A percentile compares a stretch with the other conserved stretches of the same genome.
phyloP scores from a whole-genome alignment of 805 yeast genomes.

The Candida andamanensis region DNA sequence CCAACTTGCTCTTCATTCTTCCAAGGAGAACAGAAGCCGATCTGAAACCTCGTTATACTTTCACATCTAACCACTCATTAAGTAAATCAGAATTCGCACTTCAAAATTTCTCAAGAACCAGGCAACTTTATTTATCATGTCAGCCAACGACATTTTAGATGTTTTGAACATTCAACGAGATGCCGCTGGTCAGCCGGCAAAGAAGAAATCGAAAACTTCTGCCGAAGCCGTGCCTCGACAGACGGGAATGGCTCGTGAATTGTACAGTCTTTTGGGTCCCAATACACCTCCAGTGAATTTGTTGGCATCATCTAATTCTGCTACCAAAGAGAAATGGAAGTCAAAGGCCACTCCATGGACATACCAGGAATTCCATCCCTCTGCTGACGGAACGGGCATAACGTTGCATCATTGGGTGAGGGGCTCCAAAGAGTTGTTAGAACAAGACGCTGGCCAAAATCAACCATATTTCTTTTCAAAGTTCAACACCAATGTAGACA shows the following conservation, averaged over 20 bases:
- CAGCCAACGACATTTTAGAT: slow-evolving; percentile 61
- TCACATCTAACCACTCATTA: too few species aligned
- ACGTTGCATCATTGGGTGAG: slow-evolving; percentile 80
- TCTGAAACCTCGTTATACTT: too few species aligned
- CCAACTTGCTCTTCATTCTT: too few species aligned
- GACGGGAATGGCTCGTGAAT: slow-evolving; percentile 83
- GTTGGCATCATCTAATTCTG: slow-evolving; percentile 30
- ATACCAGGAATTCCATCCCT: slow-evolving; percentile 52
- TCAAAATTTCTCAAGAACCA: too few species aligned
- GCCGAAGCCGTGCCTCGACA: slow-evolving; percentile 21
- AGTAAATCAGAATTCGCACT: too few species aligned
- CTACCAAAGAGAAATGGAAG: slow-evolving; percentile 62
- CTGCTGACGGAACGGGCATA: slow-evolving; percentile 20
- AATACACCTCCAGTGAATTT: slow-evolving; percentile 75
- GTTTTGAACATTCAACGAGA: slow-evolving; percentile 64
- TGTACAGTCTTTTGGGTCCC: slow-evolving; percentile 83
- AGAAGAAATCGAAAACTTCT: slow-evolving; percentile 34
- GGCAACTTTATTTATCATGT: too few species aligned
- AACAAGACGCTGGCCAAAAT: slow-evolving; percentile 18
- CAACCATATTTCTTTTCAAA: slow-evolving; percentile 66
- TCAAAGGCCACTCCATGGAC: slow-evolving; percentile 82
- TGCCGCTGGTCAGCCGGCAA: slow-evolving; percentile 33
- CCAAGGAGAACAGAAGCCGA: not conserved
- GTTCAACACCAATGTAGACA: slow-evolving; percentile 60
- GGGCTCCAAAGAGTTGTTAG: slow-evolving; percentile 51